These are phyloP conservation scores for Gillenia trifoliata DNA, from an alignment of 306 rosid species.

Conservation along the genomic window DNA sequence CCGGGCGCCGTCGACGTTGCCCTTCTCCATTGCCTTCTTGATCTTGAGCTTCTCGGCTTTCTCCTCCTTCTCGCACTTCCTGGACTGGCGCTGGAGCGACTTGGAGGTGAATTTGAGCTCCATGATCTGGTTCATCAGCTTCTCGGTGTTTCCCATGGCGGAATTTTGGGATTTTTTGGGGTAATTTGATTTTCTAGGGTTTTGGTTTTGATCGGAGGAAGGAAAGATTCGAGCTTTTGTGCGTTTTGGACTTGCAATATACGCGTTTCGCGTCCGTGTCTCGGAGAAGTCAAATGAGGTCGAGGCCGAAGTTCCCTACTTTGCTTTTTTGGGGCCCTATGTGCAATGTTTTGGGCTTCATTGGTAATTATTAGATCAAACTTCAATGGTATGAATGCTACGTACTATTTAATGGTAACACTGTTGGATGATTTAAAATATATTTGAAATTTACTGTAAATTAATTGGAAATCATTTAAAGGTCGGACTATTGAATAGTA, in stretches of 20 bases:
- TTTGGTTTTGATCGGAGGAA: background rate
- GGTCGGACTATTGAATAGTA: no score
- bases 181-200: slow-evolving; percentile 1
- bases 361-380: no score
- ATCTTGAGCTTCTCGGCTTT: slow-evolving; percentile 85
- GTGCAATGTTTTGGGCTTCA: background rate
- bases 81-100: slow-evolving; percentile 81
- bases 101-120: slow-evolving; percentile 88
- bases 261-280: background rate
- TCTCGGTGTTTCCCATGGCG: slow-evolving; percentile 89
- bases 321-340: background rate
- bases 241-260: background rate
- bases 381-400: no score
- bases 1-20: slow-evolving; percentile 89
- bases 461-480: no score
- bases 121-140: slow-evolving; percentile 91
- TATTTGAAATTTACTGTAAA: no score
- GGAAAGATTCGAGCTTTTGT: background rate
- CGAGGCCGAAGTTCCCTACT: background rate
- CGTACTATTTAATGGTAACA: no score
- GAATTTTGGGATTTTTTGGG: background rate
- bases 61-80: slow-evolving; percentile 94
- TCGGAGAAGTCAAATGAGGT: background rate
- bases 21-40: slow-evolving; percentile 93
- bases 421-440: no score